These are phyloP conservation scores for Brettanomyces bruxellensis DNA, from an alignment of 805 yeast genomes.

Conservation along the genomic window DNA sequence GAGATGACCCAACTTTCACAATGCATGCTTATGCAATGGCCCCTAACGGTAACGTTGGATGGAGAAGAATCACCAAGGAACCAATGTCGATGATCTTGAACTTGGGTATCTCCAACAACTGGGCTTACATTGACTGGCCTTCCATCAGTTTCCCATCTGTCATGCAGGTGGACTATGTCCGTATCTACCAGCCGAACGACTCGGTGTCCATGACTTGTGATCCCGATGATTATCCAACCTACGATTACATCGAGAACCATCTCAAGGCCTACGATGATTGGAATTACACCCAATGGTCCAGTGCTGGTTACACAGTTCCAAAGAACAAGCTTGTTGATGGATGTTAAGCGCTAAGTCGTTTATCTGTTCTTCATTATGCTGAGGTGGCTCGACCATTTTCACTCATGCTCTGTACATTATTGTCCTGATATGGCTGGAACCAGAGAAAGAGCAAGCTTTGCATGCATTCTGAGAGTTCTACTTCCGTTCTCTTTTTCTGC, in stretches of 20 bases:
- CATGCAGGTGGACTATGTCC: slow-evolving; percentile 74
- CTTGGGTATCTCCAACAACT: slow-evolving; percentile 81
- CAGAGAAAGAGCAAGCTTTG: no score
- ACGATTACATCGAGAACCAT: slow-evolving; percentile 71
- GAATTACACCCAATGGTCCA: slow-evolving; percentile 67
- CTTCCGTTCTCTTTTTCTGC: neutral
- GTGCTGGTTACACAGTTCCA: slow-evolving; percentile 67
- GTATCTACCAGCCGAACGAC: slow-evolving; percentile 82
- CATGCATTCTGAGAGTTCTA: neutral
- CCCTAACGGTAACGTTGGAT: slow-evolving; percentile 85
- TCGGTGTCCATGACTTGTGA: slow-evolving; percentile 66
- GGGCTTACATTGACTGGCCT: slow-evolving; percentile 94
- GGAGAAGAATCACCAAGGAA: slow-evolving; percentile 77
- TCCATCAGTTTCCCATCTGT: slow-evolving; percentile 67
- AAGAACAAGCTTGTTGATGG: slow-evolving; percentile 45
- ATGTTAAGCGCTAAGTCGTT: slow-evolving; percentile 20
- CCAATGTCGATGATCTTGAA: slow-evolving; percentile 89
- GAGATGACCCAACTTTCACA: slow-evolving; percentile 68
- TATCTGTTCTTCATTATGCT: neutral
- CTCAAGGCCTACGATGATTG: slow-evolving; percentile 55
- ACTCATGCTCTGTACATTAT: no score
- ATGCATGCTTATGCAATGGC: slow-evolving; percentile 66
- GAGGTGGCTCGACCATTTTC: no score
- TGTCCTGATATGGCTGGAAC: no score
- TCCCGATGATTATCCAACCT: slow-evolving; percentile 78